Evolutionary conservation across 495 filamentous ascomycete species (phyloP).

Genomic region (Platismatia glauca): DNA sequence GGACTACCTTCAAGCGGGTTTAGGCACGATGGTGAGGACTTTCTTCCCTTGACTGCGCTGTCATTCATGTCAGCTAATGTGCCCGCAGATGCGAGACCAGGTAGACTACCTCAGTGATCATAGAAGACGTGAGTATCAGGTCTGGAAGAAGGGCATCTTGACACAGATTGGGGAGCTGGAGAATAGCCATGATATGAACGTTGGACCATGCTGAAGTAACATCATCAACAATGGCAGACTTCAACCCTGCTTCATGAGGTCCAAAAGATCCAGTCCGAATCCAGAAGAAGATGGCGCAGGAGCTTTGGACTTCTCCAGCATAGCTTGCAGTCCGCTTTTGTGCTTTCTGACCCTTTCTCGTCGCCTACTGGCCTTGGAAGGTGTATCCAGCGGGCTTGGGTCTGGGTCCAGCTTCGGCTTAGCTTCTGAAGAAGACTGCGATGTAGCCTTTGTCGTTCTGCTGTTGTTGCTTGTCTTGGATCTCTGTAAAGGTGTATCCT

Average conservation of each 20-base stretch:
- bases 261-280: conserved; percentile 46
- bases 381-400: conserved; percentile 3
- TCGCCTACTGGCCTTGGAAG: conserved; percentile 43
- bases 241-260: conserved; percentile 43
- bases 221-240: not conserved
- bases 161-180: conserved; percentile 45
- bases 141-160: conserved; percentile 66
- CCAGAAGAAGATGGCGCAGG: conserved; percentile 24
- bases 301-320: conserved; percentile 45
- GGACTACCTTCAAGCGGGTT: conserved; percentile 40
- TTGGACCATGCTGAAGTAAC: conserved; percentile 4
- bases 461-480: not conserved
- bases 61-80: conserved; percentile 11
- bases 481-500: conserved; percentile 3
- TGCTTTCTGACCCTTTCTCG: conserved; percentile 51
- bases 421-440: not conserved
- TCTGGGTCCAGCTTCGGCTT: not conserved
- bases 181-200: conserved; percentile 3
- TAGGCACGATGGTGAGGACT: conserved; percentile 55
- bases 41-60: not conserved
- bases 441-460: not conserved
- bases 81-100: conserved; percentile 56
- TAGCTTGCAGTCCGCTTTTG: conserved; percentile 44
- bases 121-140: conserved; percentile 54
- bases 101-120: conserved; percentile 72